Evolutionary conservation across 768 basidiomycete species (phyloP), one percentile per base, ranked within the genome.

Genomic region (Tricholoma sp.): DNA sequence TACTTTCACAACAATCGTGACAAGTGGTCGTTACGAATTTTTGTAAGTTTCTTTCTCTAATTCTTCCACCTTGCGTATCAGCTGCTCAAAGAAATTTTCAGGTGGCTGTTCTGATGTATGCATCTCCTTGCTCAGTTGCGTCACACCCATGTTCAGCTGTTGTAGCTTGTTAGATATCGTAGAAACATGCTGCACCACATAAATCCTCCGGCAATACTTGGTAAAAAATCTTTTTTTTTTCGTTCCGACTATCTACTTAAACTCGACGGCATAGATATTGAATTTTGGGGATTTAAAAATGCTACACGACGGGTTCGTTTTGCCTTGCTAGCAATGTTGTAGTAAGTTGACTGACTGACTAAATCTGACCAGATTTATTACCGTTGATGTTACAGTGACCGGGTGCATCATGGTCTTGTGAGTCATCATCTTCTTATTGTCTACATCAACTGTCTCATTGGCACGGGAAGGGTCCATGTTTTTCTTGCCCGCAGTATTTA

Each of bases 331-430:
- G 12, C n/a, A 41, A 6, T 41, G 4, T 41, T 1, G 6, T 17
- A 17, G 6, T 2, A 1, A 41, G 7, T 6, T 0, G 0, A 7
- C 9, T 42, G 34, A 15, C 24, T 28, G 47, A 24, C 8, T 9
- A 18, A 10, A 50, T 17, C 10, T 48, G 32, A 24, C 24, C 11
- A 60, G 59, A 17, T 9, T 45, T 9, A 24, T 60, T 20, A 36
- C 37, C 4, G 39, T 34, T 7, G 54, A 60, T 18, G 45, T 55
- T 29, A 24, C 33, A 5, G 29, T 61, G 1, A 57, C 55, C 1
- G 37, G 31, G 6, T 4, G n/a, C 0, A 54, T 33, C 7, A 50
- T 59, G 17, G 56, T 57, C 36, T 20, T 59, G 60, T 61, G 24
- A 13, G 57, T 18, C 11, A 8, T 1, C 1, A 12, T 20, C 4